Evolutionary conservation across 192 early-diverging fungal species (phyloP), one percentile per base, ranked within the genome.

Genomic region (Allomyces macrogynus): DNA sequence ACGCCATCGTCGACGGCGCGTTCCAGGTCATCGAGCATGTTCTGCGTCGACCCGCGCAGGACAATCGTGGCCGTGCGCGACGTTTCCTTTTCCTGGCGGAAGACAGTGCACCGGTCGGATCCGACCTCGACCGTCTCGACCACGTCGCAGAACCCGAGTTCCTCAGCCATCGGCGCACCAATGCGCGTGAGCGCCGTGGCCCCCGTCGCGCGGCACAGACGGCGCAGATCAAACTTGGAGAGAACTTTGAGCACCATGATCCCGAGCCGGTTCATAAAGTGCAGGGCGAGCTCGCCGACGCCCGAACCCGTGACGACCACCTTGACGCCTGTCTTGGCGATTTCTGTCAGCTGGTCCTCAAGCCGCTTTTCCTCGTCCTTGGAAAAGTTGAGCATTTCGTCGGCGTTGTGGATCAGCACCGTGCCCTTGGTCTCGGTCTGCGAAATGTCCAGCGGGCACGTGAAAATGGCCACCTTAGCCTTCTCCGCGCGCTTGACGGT

Each of bases 341-440:
- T 75, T 75, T 93, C 89, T 74, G 85, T 84, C 73, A 96, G 84
- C 22, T 74, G 78, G 64, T 78, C 80, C 76, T 95, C 93, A 68
- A 98, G 80, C 68, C 90, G 88, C 67, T 79, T 78, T 75, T 98
- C 95, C 75, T 98, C 95, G 64, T 87, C 95, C 75, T 92, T 92
- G 62, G 86, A 88, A 75, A 95, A 98, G 72, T 89, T 86, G 25
- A 96, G 79, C 95, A 98, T 96, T 72, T 96, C 95, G 63, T 81
- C 75, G 60, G 95, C 95, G 73, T 87, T 95, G 70, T 93, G 87
- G 74, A 98, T 90, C 73, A 98, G 80, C 61, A 98, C 95, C 14
- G 95, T 98, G 63, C 95, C 95, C 85, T 98, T 98, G 57, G 95
- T 98, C 74, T 98, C 95, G 32, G 95, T 98, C 74, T 91, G 84